Base-by-base conservation (phyloP, 225 moss, liverwort and hornwort species). In the Pseudisothecium myosuroides region DNA sequence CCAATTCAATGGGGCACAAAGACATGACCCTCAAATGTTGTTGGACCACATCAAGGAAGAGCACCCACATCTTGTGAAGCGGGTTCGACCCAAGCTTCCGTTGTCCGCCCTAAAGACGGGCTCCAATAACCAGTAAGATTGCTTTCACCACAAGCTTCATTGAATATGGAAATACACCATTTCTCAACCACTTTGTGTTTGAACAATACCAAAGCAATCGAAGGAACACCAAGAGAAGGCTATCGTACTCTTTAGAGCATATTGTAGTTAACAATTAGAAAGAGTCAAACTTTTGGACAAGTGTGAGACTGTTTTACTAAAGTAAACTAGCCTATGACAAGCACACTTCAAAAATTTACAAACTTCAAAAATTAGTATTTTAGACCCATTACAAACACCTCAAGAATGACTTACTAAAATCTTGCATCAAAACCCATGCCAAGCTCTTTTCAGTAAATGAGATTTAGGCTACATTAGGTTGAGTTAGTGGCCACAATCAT, bases 11-110 rank as follows among this genome's bases (percentile, higher is more conserved):
- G 93, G 94, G 31, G 93, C 83, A 0, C 68, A 90, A 37, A 54
- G 76, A 18, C 94, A 94, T 1, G 91, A 94, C 49, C 92, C 91
- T 60, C 94, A 94, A 41, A 82, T 91, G 72, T 60, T 94, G 26
- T 8, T 83, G 76, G 93, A 94, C 7, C 94, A 94, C 22, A 91
- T 94, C 88, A 90, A 87, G 56, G 23, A 54, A 20, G 67, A 83
- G 34, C 94, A 94, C 19, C 91, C 91, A 0, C 94, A 91, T 41
- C 90, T 94, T 10, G 89, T 94, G 39, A 93, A 89, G 82, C 90
- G 87, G 4, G 21, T 93, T 16, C 47, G 3, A 52, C 92, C 91
- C 0, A 93, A 94, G 82, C 80, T 90, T 29, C 93, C 88, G 0
- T 15, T 76, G 64, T 84, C 85, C 0, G 41, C 83, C 5, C 14